Conservation (phyloP, 2,329 filamentous ascomycete species). For the Diaporthe sp. region DNA sequence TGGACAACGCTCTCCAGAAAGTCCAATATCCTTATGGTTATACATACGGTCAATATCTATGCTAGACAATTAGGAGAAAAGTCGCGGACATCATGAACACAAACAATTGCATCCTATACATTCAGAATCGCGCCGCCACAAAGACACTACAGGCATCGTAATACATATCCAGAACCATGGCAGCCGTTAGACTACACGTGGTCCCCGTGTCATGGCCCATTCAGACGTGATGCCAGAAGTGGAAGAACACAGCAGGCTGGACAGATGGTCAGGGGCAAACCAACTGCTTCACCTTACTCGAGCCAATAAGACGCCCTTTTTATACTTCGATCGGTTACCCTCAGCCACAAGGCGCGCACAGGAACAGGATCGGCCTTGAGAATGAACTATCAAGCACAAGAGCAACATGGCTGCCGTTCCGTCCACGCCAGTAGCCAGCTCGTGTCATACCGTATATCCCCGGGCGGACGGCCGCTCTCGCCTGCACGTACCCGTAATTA, state of each 20-base stretch:
- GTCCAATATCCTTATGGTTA: background rate
- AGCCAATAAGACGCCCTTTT: background rate
- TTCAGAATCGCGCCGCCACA: background rate
- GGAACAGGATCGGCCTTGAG: background rate
- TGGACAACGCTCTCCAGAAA: background rate
- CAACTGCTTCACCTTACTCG: too few species aligned
- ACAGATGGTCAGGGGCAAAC: background rate
- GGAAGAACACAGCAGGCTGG: background rate
- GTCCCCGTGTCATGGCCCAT: background rate
- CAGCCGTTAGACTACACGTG: background rate
- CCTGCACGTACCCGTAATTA: constrained; percentile 8
- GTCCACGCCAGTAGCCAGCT: background rate
- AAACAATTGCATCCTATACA: background rate
- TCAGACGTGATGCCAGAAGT: background rate
- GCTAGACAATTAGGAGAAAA: background rate
- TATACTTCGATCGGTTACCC: background rate
- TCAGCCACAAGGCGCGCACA: background rate
- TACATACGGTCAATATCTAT: background rate
- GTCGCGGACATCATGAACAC: background rate
- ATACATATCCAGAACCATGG: background rate
- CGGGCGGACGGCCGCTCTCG: background rate
- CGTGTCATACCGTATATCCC: background rate
- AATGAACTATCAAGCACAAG: background rate
- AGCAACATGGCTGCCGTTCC: background rate
- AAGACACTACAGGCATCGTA: background rate